A percentile compares a stretch with the other conserved stretches of the same genome.
Evolutionary conservation across 116 monocot species (phyloP).

Genomic region (Papilionanthe hybrid): DNA sequence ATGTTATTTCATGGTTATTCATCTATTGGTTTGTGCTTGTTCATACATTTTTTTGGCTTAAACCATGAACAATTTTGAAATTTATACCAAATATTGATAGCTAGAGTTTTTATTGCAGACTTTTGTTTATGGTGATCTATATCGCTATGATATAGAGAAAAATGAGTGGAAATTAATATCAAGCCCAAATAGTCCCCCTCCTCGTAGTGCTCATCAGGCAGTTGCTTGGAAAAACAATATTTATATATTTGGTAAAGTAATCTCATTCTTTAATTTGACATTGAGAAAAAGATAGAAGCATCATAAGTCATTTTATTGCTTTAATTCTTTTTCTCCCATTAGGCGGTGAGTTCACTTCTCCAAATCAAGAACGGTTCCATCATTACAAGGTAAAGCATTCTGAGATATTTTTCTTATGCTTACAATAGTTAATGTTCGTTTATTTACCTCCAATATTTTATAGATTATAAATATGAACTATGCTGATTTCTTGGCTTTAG

Average conservation of each 20-base stretch:
- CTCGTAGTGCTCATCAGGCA: constrained; percentile 93
- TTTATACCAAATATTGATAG: constrained; percentile 2
- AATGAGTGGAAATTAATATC: constrained; percentile 93
- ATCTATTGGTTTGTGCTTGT: neutral
- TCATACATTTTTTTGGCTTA: neutral
- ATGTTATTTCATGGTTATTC: neutral
- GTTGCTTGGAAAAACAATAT: constrained; percentile 94
- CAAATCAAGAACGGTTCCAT: constrained; percentile 98
- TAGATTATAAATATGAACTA: neutral
- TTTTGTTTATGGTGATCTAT: constrained; percentile 97
- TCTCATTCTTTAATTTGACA: neutral
- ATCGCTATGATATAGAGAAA: constrained; percentile 93
- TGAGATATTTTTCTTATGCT: neutral
- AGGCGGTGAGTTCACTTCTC: constrained; percentile 99
- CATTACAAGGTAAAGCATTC: constrained; percentile 75
- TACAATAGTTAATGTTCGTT: neutral
- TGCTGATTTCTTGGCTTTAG: neutral
- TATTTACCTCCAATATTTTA: neutral
- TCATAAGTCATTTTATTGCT: neutral
- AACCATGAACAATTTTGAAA: neutral
- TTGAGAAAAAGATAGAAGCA: neutral
- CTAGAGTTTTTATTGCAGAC: constrained; percentile 53
- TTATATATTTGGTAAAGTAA: constrained; percentile 76
- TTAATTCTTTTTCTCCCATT: constrained; percentile 10
- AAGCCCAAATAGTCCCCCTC: constrained; percentile 94